phyloP scores from a whole-genome alignment of 148 eudicot species.

The Rhododendron mucronatum region DNA sequence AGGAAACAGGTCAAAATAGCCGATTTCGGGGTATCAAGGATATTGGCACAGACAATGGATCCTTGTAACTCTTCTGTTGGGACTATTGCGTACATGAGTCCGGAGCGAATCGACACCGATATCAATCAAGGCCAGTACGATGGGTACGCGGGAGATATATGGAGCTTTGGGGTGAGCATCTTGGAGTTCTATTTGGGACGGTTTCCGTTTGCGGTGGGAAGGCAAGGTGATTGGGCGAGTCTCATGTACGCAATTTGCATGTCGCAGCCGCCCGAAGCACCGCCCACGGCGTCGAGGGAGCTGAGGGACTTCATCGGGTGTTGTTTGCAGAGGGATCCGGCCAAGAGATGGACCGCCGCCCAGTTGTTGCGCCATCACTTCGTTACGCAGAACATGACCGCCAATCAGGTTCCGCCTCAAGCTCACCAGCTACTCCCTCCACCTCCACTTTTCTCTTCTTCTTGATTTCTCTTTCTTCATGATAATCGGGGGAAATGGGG shows the following conservation, averaged over 20 bases:
- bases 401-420: conserved; percentile 27
- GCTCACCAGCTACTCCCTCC: conserved; percentile 58
- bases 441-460: conserved; percentile 30
- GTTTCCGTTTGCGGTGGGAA: conserved; percentile 21
- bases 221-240: conserved; percentile 30
- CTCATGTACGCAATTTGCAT: conserved; percentile 32
- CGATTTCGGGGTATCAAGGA: conserved; percentile 23
- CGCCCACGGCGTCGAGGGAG: conserved; percentile 30
- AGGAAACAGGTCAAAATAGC: conserved; percentile 25
- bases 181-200: conserved; percentile 29
- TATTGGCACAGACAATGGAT: conserved; percentile 20
- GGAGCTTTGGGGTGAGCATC: conserved; percentile 33
- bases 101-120: conserved; percentile 33
- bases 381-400: conserved; percentile 26
- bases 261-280: conserved; percentile 23
- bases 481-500: not conserved
- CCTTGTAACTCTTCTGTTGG: conserved; percentile 30
- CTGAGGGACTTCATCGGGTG: conserved; percentile 62
- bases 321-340: conserved; percentile 74
- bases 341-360: conserved; percentile 53
- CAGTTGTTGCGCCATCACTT: conserved; percentile 55
- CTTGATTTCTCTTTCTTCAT: conserved; percentile 7
- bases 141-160: conserved; percentile 34
- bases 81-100: conserved; percentile 35
- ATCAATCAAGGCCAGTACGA: conserved; percentile 17